Percentiles rank a stretch among this genome's conserved stretches.
phyloP scores from a whole-genome alignment of 768 basidiomycete species.

The Suillus sp. region DNA sequence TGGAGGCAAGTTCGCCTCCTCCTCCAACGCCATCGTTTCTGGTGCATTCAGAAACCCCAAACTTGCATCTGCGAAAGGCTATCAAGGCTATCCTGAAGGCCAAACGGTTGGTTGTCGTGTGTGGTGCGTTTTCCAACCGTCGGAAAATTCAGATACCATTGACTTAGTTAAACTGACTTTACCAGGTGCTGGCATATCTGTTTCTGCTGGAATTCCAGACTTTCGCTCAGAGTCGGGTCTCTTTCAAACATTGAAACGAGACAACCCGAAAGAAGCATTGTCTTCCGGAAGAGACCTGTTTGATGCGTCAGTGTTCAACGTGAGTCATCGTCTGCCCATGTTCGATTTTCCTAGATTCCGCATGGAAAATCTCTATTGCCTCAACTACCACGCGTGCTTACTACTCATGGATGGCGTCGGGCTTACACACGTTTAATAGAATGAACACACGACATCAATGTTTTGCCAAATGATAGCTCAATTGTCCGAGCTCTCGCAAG shows the following conservation, averaged over 20 bases:
- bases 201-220: conserved; percentile 87
- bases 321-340: conserved; percentile 39
- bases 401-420: conserved; percentile 10
- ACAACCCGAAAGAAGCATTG: conserved; percentile 72
- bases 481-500: conserved; percentile 69
- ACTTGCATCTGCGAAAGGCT: conserved; percentile 51
- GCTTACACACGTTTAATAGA: conserved; percentile 45
- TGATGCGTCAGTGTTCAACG: conserved; percentile 87
- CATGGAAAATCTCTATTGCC: not conserved
- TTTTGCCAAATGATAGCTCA: conserved; percentile 92
- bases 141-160: conserved; percentile 17
- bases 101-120: conserved; percentile 82
- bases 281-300: conserved; percentile 86
- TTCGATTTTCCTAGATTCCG: conserved; percentile 9
- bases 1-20: conserved; percentile 48
- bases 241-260: conserved; percentile 75
- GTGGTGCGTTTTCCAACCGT: conserved; percentile 54
- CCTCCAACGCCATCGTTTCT: conserved; percentile 62
- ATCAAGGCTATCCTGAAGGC: conserved; percentile 76
- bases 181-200: conserved; percentile 86
- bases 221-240: conserved; percentile 82
- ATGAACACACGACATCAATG: conserved; percentile 70
- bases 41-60: conserved; percentile 45
- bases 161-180: conserved; percentile 4
- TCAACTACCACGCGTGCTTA: conserved; percentile 6